phyloP scores from a whole-genome alignment of 164 flowering plant species.

The Vitis cinerea region DNA sequence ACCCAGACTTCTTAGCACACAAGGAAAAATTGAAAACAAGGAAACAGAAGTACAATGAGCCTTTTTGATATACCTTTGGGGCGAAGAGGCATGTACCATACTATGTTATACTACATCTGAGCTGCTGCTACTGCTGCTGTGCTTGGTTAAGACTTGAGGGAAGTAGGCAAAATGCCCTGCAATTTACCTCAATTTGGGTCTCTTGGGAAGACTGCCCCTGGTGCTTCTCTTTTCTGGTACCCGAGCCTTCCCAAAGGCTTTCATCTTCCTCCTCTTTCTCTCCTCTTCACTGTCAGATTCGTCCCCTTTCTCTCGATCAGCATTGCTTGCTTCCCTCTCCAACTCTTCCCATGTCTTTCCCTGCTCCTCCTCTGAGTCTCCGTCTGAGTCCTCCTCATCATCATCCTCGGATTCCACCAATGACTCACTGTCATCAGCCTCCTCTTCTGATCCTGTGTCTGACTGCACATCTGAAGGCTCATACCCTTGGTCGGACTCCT shows the following conservation, averaged over 20 bases:
- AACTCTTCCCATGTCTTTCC: constrained; percentile 94
- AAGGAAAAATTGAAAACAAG: too few relatives aligned
- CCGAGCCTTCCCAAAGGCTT: constrained; percentile 69
- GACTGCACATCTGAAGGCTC: constrained; percentile 68
- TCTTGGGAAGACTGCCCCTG: constrained; percentile 43
- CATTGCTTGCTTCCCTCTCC: constrained; percentile 89
- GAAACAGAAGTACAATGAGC: too few relatives aligned
- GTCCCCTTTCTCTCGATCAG: constrained; percentile 68
- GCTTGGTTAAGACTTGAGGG: too few relatives aligned
- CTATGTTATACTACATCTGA: too few relatives aligned
- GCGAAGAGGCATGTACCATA: too few relatives aligned
- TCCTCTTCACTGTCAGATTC: constrained; percentile 88
- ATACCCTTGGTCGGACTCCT: constrained; percentile 77
- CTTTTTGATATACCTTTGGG: too few relatives aligned
- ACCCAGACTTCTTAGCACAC: too few relatives aligned
- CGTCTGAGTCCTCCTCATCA: constrained; percentile 64
- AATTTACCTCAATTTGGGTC: constrained; percentile 3
- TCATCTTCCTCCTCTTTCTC: constrained; percentile 64
- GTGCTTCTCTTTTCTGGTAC: constrained; percentile 4
- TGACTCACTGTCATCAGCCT: constrained; percentile 64
- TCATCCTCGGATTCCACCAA: constrained; percentile 85
- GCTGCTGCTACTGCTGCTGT: too few relatives aligned
- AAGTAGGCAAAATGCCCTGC: too few relatives aligned
- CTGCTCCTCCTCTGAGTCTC: constrained; percentile 69
- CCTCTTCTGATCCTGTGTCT: constrained; percentile 64